Evolutionary conservation across 495 filamentous ascomycete genomes (phyloP), one percentile per base, ranked within the genome.

Genomic region (Darksidea phi): DNA sequence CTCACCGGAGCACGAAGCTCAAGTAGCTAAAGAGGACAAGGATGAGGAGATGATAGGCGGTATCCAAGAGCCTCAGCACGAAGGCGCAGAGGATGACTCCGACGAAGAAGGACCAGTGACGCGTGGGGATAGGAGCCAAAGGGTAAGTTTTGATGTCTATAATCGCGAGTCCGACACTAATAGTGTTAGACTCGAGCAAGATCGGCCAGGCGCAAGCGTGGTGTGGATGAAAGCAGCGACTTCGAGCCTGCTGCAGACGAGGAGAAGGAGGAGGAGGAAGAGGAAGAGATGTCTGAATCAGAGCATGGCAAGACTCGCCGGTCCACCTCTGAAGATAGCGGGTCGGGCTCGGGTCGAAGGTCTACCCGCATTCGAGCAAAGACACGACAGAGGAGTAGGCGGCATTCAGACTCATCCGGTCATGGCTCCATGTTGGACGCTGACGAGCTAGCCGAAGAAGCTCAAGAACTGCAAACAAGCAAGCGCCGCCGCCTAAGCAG

Each of bases 161-260:
- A 24, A n/a, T 8, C 10, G 2, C 21, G 18, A 36, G 28, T 24
- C 18, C 24, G n/a, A 26, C 18, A 25, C 57, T 66, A 37, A 66
- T 43, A 42, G 20, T 15, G 41, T 1, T 38, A 67, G 64, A 56
- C 64, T 28, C 59, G 64, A 25, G 59, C n/a, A 12, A 67, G 60
- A 32, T 50, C 63, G 2, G 82, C 81, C 50, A 82, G 63, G 45
- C 67, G 70, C 21, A 74, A 70, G 58, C 60, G 62, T 18, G 68
- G 62, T 20, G 58, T 41, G 41, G 85, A 91, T 58, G 87, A 88
- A 15, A 90, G 87, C 66, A 94, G 89, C 70, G 91, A 96, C 63
- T 96, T 95, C 67, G 90, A 96, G 67, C 90, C 90, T 7, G 86
- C 86, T 32, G 81, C 77, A 0, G 81, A 75, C 41, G 83, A 82